A percentile compares a stretch with the other conserved stretches of the same genome.
Conservation (phyloP, 2,329 filamentous ascomycete species). For the Calonectria multiphialidica region DNA sequence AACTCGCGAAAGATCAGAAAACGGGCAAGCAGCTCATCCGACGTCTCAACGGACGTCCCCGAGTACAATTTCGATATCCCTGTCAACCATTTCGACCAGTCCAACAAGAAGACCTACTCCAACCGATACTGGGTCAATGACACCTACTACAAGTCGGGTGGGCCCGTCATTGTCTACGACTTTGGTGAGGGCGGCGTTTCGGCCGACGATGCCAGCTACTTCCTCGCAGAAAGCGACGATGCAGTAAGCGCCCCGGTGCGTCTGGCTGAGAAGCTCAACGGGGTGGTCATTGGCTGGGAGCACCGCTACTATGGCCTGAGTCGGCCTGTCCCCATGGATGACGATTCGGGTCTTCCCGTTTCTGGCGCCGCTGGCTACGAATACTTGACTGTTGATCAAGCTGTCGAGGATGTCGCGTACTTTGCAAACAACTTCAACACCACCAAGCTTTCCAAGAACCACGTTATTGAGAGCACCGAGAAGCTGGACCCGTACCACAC, state of each 20-base stretch:
- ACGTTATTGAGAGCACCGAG: slow-evolving; percentile 45
- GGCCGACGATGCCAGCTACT: slow-evolving; percentile 8
- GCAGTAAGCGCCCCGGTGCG: slow-evolving; percentile 27
- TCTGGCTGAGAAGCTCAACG: slow-evolving; percentile 36
- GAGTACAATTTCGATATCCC: slow-evolving; percentile 27
- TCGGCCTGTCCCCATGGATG: slow-evolving; percentile 31
- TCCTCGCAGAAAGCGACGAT: slow-evolving; percentile 20
- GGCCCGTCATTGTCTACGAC: slow-evolving; percentile 40
- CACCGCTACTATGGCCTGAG: slow-evolving; percentile 44
- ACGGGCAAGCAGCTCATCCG: not conserved
- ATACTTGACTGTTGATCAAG: slow-evolving; percentile 45
- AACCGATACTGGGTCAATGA: slow-evolving; percentile 41
- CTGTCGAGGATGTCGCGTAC: slow-evolving; percentile 44
- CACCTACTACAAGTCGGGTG: slow-evolving; percentile 38
- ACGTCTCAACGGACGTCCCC: slow-evolving; percentile 5
- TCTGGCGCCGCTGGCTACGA: slow-evolving; percentile 23
- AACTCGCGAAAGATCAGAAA: slow-evolving; percentile 3
- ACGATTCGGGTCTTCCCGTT: slow-evolving; percentile 23
- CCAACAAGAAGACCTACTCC: slow-evolving; percentile 31
- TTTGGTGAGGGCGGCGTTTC: slow-evolving; percentile 33
- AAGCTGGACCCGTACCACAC: slow-evolving; percentile 53
- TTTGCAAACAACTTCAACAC: slow-evolving; percentile 45
- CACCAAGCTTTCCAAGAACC: slow-evolving; percentile 56
- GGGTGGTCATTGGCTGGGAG: slow-evolving; percentile 39
- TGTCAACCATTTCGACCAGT: slow-evolving; percentile 37